phyloP scores from a whole-genome alignment of 2,329 filamentous ascomycete species.

The Dactylella cylindrospora region DNA sequence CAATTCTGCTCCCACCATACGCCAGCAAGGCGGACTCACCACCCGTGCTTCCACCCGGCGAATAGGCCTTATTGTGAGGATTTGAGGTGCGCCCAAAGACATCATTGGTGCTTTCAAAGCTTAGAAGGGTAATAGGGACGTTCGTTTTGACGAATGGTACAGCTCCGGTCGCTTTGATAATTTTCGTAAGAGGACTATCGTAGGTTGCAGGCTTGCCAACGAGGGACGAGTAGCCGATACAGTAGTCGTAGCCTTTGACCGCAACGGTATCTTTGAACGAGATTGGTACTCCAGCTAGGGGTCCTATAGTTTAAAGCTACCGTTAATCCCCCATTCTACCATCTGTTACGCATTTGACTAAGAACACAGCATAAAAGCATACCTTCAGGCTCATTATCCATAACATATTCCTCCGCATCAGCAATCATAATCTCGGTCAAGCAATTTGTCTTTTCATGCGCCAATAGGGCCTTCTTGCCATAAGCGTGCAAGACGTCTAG shows the following conservation, averaged over 20 bases:
- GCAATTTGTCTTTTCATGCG: conserved; percentile 84
- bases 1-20: conserved; percentile 77
- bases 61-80: conserved; percentile 80
- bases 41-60: conserved; percentile 84
- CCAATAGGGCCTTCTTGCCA: conserved; percentile 79
- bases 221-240: conserved; percentile 75
- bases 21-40: conserved; percentile 82
- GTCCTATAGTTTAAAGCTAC: conserved; percentile 62
- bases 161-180: conserved; percentile 84
- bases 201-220: conserved; percentile 62
- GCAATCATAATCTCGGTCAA: conserved; percentile 82
- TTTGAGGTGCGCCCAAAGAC: conserved; percentile 83
- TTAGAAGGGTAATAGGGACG: conserved; percentile 79
- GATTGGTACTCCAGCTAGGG: conserved; percentile 82
- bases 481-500: conserved; percentile 79
- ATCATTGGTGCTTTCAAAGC: conserved; percentile 76
- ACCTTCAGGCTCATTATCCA: conserved; percentile 50
- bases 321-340: no score
- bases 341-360: no score
- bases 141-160: conserved; percentile 94
- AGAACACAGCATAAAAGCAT: conserved; percentile 49
- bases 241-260: conserved; percentile 79
- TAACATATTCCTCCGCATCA: conserved; percentile 72
- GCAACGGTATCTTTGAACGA: conserved; percentile 79
- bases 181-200: conserved; percentile 71